Evolutionary conservation across 176 grass and related monocot species (phyloP), one percentile per base, ranked within the genome.

Genomic region (Cymbopogon citratus): DNA sequence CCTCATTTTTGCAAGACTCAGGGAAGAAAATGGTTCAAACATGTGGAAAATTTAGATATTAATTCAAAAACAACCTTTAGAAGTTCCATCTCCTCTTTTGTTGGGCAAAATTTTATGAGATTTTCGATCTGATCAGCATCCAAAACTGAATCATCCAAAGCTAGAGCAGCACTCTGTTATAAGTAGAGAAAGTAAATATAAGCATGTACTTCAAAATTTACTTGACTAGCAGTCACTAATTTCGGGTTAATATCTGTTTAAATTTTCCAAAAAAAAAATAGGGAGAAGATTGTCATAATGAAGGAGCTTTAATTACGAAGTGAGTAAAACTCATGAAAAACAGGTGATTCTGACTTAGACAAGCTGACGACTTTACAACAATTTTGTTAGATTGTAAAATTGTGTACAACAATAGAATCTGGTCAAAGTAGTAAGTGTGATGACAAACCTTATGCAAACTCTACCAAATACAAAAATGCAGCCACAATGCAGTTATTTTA

Each of bases 21-120:
- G 29, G 80, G 62, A 73, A 86, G 31, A 87, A 78, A 71, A 78
- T 19, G 16, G 73, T 59, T 78, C 35, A 76, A 67, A 15, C 63
- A 83, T 7, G 39, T 18, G 68, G 29, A 69, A 57, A 84, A 66
- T 35, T 61, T 71, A 59, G 44, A 18, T 31, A 19, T 19, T 78
- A 76, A 80, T 71, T 51, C 24, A 41, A 75, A 69, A 87, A 74
- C 23, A 77, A 92, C 95, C 95, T 98, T 98, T 83, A 98, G 82
- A 87, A 92, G 89, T 63, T 98, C 95, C 90, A 98, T 98, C 86
- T 98, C 95, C 68, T 94, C 90, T 87, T 98, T 98, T 71, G 95
- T 98, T 29, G 95, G 95, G 84, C 95, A 98, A 86, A 92, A 98
- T 77, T 98, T 98, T 83, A 98, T 87, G 52, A 98, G 81, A 83